A percentile compares a stretch with the other conserved stretches of the same genome.
Evolutionary conservation across 805 yeast species (phyloP).

Genomic region (Kodamaea laetipori): DNA sequence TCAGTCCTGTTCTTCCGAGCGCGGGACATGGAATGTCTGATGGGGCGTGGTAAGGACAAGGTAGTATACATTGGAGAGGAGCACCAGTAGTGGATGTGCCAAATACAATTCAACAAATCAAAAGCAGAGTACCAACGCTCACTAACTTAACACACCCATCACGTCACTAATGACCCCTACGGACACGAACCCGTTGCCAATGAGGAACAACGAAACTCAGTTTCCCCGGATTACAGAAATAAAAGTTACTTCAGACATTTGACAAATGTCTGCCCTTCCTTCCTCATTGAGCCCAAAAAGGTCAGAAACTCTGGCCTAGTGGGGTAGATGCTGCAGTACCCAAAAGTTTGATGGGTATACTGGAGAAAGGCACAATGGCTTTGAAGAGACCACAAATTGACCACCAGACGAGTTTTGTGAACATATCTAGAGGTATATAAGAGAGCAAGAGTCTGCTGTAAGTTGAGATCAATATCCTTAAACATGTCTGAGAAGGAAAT

Average conservation of each 20-base stretch:
- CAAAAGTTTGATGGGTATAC: background rate
- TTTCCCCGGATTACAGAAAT: conserved; percentile 2
- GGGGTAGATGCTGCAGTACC: conserved; percentile 1
- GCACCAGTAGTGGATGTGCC: too few species aligned
- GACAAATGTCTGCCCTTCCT: conserved; percentile 2
- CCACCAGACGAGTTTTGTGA: conserved; percentile 4
- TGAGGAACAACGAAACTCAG: too few species aligned
- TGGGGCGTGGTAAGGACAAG: too few species aligned
- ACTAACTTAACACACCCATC: background rate
- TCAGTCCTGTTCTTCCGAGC: background rate
- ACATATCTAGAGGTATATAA: background rate
- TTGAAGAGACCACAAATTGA: too few species aligned
- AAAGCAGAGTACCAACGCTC: background rate
- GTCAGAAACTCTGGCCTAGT: background rate
- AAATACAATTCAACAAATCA: background rate
- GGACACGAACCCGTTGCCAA: too few species aligned
- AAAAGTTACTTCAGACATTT: background rate
- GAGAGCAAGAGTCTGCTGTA: background rate
- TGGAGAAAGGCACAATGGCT: background rate
- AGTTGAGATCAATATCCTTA: background rate
- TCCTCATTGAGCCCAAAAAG: background rate
- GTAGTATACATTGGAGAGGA: background rate
- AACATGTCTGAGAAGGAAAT: conserved; percentile 7
- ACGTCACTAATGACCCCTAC: background rate
- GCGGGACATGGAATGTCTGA: background rate